Base-by-base conservation (phyloP, 176 grass and related monocot genomes). In the Oryza longistaminata region DNA sequence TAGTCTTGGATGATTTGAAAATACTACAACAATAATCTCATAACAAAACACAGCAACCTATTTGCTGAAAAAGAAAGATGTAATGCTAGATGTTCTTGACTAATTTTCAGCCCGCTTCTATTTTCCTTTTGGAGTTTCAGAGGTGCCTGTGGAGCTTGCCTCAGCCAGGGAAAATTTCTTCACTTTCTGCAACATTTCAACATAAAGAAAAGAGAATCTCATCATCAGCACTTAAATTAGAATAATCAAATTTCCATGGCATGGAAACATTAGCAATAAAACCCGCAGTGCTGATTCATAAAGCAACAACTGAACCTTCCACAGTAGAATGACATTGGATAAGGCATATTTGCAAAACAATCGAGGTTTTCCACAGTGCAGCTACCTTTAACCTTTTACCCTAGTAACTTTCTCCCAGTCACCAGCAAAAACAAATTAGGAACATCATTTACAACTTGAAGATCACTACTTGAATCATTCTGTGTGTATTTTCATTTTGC, bases 141-240 rank as follows among this genome's bases (percentile, higher is more conserved):
- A 43, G 64, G 72, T 27, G 43, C 82, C 17, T 13, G 62, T 66
- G 26, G 90, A 78, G 75, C 60, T 86, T 79, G 80, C 64, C 61
- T 91, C 89, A 44, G 85, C 82, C 44, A 97, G 76, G 6, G 87
- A 92, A 78, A 97, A 97, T 79, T 97, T 97, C 91, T 88, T 97
- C 68, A 93, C 91, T 86, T 74, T 92, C 91, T 94, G 75, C 66
- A 22, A 62, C 58, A 88, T 71, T 85, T 84, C 19, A 14, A 71
- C 74, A 83, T 64, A 81, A 40, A 27, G 71, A n/a, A 78, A 21
- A 83, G 3, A 75, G 16, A 75, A 65, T 42, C 15, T 72, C n/a
- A 65, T 10, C 64, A 60, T 10, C 64, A 60, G 16, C 11, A 17
- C 27, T 44, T 43, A 40, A 70, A 44, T 2, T 26, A 4, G 49